Evolutionary conservation across 495 filamentous ascomycete species (phyloP).

Genomic region (Neurospora hispaniola): DNA sequence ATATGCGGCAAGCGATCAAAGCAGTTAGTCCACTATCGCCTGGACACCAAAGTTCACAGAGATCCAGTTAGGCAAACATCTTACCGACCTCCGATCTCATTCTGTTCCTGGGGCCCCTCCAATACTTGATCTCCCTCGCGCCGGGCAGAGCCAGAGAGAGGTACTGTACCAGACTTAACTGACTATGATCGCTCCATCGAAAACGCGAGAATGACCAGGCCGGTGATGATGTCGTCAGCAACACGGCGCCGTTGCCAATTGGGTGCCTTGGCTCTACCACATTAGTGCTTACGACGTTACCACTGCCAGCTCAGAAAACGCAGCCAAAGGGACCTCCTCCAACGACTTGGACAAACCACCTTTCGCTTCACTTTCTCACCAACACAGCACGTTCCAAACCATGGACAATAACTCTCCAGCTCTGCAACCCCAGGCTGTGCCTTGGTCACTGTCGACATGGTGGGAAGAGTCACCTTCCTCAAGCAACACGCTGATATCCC

Average conservation of each 20-base stretch:
- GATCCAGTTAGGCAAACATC: neutral
- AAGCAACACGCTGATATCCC: neutral
- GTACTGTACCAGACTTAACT: neutral
- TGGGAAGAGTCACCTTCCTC: neutral
- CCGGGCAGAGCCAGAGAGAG: neutral
- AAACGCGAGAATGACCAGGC: neutral
- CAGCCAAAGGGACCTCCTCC: neutral
- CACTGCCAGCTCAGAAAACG: neutral
- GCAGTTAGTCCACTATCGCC: neutral
- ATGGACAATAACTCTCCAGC: neutral
- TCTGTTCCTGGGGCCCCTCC: neutral
- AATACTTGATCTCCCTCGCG: neutral
- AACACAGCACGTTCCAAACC: neutral
- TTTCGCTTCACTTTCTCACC: neutral
- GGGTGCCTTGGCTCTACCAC: neutral
- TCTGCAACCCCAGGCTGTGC: neutral
- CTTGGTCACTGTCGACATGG: neutral
- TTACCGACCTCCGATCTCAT: neutral
- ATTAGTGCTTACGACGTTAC: neutral
- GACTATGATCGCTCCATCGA: neutral
- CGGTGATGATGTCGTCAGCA: neutral
- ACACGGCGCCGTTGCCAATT: neutral
- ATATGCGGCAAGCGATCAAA: neutral
- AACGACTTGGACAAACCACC: neutral
- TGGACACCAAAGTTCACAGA: neutral